Conservation (phyloP, 345 rosid species). For the Citrus sinensis region DNA sequence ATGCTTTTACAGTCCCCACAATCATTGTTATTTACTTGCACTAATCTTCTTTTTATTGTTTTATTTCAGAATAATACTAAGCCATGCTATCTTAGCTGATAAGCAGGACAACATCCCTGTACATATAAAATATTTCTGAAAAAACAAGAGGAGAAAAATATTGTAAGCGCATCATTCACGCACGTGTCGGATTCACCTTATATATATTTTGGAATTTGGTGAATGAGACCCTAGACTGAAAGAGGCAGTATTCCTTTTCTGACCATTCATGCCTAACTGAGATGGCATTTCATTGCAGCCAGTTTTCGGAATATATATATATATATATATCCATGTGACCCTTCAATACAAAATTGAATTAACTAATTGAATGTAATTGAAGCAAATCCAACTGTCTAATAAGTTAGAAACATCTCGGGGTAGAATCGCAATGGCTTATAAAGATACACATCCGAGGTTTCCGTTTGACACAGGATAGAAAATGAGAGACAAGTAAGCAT, state of each 20-base stretch:
- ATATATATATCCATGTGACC: neutral
- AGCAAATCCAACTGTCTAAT: neutral
- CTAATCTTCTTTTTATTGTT: neutral
- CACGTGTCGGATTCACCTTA: no score
- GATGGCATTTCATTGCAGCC: conserved; percentile 1
- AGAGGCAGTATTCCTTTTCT: neutral
- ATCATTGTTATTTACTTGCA: neutral
- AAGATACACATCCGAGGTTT: conserved; percentile 3
- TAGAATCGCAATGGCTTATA: conserved; percentile 1
- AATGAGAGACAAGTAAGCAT: no score
- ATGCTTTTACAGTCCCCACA: neutral
- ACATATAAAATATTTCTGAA: no score
- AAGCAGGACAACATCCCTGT: neutral
- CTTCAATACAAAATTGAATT: no score
- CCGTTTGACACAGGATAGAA: no score
- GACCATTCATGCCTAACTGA: neutral
- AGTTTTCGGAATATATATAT: conserved; percentile 6
- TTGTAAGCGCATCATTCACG: no score
- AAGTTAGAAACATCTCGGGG: neutral
- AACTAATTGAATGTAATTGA: neutral
- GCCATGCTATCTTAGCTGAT: neutral
- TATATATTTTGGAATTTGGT: no score
- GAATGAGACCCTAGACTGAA: no score
- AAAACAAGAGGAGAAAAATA: no score
- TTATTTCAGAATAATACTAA: no score